These are phyloP conservation scores for Hymenoscyphus fraxineus DNA, from an alignment of 2,329 filamentous ascomycete genomes.

Conservation along the genomic window DNA sequence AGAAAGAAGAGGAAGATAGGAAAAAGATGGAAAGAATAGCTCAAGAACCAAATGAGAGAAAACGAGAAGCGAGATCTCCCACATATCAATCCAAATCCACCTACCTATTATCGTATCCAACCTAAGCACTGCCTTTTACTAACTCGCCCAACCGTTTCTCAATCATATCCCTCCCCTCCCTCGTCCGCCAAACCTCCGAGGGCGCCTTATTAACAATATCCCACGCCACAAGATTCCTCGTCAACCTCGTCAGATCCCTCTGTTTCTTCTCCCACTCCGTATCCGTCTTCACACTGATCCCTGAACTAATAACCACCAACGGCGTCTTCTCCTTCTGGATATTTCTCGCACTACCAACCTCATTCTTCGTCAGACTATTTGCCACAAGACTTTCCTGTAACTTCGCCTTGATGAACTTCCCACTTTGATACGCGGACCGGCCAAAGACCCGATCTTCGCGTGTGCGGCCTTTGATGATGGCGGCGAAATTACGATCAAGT, in stretches of 20 bases:
- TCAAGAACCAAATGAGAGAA: no score
- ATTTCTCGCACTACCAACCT: conserved; percentile 71
- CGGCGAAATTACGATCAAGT: conserved; percentile 73
- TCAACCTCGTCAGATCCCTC: conserved; percentile 76
- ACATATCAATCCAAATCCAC: background rate
- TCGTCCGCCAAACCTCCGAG: conserved; percentile 79
- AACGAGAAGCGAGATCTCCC: no score
- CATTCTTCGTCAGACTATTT: conserved; percentile 75
- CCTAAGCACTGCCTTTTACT: conserved; percentile 38
- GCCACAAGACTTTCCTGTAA: conserved; percentile 91
- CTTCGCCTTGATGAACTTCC: conserved; percentile 83
- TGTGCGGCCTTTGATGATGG: conserved; percentile 75
- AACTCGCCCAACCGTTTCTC: conserved; percentile 75
- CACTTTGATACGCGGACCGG: conserved; percentile 69
- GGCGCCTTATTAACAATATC: conserved; percentile 82
- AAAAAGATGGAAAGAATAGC: background rate
- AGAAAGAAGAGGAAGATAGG: background rate
- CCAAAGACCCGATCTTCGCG: conserved; percentile 85
- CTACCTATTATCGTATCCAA: background rate
- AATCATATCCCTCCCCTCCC: conserved; percentile 67
- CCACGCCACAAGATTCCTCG: conserved; percentile 75
- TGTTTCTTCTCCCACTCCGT: conserved; percentile 79
- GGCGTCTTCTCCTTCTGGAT: conserved; percentile 76
- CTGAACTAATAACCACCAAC: conserved; percentile 79
- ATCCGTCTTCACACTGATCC: conserved; percentile 62